These are phyloP conservation scores for Fusarium oxysporum DNA, from an alignment of 2,329 filamentous ascomycete genomes.

Conservation along the genomic window DNA sequence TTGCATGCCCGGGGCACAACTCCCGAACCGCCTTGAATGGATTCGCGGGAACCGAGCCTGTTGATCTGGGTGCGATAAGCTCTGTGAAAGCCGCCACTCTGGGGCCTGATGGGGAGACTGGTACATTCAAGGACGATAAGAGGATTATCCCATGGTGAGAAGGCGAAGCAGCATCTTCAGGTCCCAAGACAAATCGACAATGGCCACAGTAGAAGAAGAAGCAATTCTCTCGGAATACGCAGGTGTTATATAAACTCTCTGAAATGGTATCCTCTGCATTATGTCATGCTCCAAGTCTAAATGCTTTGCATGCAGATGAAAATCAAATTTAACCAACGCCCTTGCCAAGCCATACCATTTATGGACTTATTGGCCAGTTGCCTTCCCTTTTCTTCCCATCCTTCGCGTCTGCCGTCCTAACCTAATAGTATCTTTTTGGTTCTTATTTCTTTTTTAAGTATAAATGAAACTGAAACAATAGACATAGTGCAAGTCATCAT, in stretches of 20 bases:
- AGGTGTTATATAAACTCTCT: slow-evolving; percentile 35
- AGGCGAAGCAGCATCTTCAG: too few species aligned
- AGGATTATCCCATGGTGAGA: slow-evolving; percentile 16
- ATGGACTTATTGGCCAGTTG: slow-evolving; percentile 16
- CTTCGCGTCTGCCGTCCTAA: neutral
- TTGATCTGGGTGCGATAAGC: slow-evolving; percentile 18
- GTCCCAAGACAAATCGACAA: neutral
- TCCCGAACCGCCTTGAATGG: slow-evolving; percentile 19
- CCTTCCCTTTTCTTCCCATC: slow-evolving; percentile 12
- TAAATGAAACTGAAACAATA: neutral
- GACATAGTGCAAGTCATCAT: slow-evolving; percentile 4
- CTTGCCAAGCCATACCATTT: slow-evolving; percentile 17
- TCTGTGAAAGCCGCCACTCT: slow-evolving; percentile 2
- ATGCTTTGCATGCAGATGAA: slow-evolving; percentile 22
- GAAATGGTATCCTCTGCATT: slow-evolving; percentile 38
- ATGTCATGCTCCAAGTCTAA: slow-evolving; percentile 31
- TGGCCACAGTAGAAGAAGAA: neutral
- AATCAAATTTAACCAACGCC: slow-evolving; percentile 37
- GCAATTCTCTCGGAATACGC: slow-evolving; percentile 7
- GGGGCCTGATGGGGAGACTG: slow-evolving; percentile 10
- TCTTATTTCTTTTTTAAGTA: neutral
- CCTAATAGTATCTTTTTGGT: neutral
- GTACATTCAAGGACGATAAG: slow-evolving; percentile 15
- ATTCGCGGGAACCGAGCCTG: slow-evolving; percentile 7
- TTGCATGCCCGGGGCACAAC: slow-evolving; percentile 19